Evolutionary conservation across 2,329 filamentous ascomycete species (phyloP).

Genomic region (Microdochium trichocladiopsis): DNA sequence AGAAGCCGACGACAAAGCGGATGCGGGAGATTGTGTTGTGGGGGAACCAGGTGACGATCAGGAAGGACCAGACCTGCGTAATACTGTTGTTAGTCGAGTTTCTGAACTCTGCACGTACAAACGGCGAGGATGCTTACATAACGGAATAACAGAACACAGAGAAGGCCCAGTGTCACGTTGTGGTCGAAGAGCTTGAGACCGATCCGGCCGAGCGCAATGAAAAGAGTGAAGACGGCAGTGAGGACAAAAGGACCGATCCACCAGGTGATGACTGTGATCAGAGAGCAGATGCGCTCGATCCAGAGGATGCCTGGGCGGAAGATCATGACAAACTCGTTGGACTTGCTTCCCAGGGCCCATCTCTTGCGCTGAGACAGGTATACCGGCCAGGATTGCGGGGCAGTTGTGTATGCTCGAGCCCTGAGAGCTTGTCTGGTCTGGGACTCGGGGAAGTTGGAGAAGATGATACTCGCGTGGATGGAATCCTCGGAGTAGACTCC

Average conservation of each 20-base stretch:
- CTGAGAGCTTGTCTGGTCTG: slow-evolving; percentile 37
- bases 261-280: slow-evolving; percentile 38
- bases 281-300: slow-evolving; percentile 35
- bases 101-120: not conserved
- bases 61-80: not conserved
- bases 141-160: not conserved
- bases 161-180: not conserved
- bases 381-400: slow-evolving; percentile 35
- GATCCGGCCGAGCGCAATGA: not conserved
- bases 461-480: slow-evolving; percentile 40
- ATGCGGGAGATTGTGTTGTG: not conserved
- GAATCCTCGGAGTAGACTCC: slow-evolving; percentile 41
- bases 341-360: slow-evolving; percentile 39
- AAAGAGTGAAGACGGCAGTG: slow-evolving; percentile 8
- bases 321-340: slow-evolving; percentile 42
- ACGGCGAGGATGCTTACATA: not conserved
- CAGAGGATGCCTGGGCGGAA: slow-evolving; percentile 35
- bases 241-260: slow-evolving; percentile 36
- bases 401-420: slow-evolving; percentile 38
- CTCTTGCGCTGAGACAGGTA: slow-evolving; percentile 41
- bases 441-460: slow-evolving; percentile 34
- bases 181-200: not conserved
- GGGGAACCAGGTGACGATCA: not conserved
- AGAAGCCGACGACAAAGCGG: not conserved
- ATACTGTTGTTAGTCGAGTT: not conserved